Conservation (phyloP, 2,329 filamentous ascomycete species). For the Arthrobotrys iridis region DNA sequence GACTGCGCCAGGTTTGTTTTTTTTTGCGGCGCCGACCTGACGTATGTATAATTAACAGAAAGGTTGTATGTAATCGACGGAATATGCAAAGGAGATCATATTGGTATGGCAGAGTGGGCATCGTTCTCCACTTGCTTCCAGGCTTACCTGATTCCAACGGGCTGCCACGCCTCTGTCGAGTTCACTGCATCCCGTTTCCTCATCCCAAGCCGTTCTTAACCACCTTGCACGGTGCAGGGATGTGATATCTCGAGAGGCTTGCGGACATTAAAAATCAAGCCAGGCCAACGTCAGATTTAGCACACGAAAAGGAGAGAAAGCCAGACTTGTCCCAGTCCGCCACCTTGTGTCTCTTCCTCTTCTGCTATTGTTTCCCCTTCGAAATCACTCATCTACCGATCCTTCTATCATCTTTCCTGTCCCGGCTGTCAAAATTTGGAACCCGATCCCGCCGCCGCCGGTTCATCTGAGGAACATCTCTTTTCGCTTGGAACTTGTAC, state of each 20-base stretch:
- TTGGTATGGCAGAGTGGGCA: conserved; percentile 3
- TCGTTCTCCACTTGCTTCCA: conserved; percentile 36
- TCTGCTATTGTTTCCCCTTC: conserved; percentile 6
- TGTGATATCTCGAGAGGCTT: conserved; percentile 45
- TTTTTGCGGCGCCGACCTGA: not conserved
- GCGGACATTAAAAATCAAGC: conserved; percentile 52
- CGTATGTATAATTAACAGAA: conserved; percentile 6
- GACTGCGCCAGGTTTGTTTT: not conserved
- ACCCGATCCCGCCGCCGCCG: conserved; percentile 31
- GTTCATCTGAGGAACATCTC: conserved; percentile 12
- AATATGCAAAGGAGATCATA: conserved; percentile 36
- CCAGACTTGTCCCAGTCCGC: conserved; percentile 11
- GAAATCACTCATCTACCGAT: conserved; percentile 17
- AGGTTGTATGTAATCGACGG: conserved; percentile 6
- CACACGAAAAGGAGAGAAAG: conserved; percentile 35
- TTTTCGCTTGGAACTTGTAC: conserved; percentile 40
- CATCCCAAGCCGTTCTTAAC: conserved; percentile 39
- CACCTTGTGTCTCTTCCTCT: not conserved
- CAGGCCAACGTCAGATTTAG: conserved; percentile 45
- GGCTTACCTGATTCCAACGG: conserved; percentile 28
- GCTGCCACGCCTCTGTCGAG: conserved; percentile 33
- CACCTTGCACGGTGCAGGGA: conserved; percentile 27
- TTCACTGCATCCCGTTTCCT: conserved; percentile 10
- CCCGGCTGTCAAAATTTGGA: conserved; percentile 16
- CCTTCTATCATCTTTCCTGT: not conserved